Percentiles rank a stretch among this genome's conserved stretches.
phyloP scores from a whole-genome alignment of 2,329 filamentous ascomycete species.

The Pyricularia grisea region DNA sequence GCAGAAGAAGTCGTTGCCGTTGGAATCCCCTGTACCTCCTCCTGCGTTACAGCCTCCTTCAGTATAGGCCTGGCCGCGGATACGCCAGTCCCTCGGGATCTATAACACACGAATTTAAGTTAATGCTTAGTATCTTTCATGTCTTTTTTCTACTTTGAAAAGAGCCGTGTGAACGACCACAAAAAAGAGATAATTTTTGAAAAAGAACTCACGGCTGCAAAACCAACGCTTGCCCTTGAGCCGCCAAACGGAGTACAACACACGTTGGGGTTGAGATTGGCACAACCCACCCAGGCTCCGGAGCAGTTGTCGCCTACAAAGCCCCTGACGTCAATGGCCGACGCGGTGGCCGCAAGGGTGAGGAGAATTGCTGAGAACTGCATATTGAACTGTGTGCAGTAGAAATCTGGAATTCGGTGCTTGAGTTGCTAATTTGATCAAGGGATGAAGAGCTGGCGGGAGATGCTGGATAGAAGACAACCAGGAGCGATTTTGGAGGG shows the following conservation, averaged over 20 bases:
- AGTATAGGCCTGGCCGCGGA: not conserved
- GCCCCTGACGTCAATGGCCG: not conserved
- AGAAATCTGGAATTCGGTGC: not conserved
- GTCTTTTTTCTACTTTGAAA: too few species aligned
- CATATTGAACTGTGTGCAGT: not conserved
- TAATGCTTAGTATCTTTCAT: too few species aligned
- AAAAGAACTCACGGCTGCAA: not conserved
- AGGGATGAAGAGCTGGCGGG: not conserved
- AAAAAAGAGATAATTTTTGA: not conserved
- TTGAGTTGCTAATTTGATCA: not conserved
- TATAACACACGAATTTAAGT: not conserved
- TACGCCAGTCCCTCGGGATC: slow-evolving; percentile 2
- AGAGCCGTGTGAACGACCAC: too few species aligned
- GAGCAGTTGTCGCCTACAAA: not conserved
- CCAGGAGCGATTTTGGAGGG: not conserved
- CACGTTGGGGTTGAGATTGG: not conserved
- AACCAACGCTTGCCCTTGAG: not conserved
- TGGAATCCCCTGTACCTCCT: not conserved
- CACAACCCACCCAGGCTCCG: not conserved
- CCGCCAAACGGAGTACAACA: not conserved
- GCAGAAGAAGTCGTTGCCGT: not conserved
- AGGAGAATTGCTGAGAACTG: not conserved
- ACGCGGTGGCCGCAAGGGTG: not conserved
- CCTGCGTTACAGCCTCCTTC: not conserved
- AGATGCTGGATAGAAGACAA: not conserved